A percentile compares a stretch with the other conserved stretches of the same genome.
These are phyloP conservation scores for Trichoderma sp. DNA, from an alignment of 2,329 filamentous ascomycete species.

Conservation along the genomic window DNA sequence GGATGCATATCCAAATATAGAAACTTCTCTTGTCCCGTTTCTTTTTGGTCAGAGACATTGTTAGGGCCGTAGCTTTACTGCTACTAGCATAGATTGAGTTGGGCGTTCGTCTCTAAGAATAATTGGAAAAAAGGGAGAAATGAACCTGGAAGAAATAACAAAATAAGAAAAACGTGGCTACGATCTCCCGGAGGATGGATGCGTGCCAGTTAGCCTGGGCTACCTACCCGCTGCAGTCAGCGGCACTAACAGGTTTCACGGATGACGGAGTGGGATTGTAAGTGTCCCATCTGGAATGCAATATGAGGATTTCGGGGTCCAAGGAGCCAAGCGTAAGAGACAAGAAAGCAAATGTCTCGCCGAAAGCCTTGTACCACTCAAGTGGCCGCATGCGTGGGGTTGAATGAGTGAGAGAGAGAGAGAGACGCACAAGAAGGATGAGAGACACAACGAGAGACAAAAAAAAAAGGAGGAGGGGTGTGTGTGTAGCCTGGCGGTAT, in stretches of 20 bases:
- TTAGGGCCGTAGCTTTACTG: background rate
- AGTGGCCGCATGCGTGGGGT: slow-evolving; percentile 7
- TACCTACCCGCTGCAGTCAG: background rate
- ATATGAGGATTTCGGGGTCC: background rate
- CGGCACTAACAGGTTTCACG: background rate
- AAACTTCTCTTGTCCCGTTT: background rate
- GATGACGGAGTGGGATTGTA: background rate
- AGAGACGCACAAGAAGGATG: background rate
- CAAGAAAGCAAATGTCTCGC: slow-evolving; percentile 4
- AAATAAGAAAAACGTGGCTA: background rate
- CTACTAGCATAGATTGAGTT: background rate
- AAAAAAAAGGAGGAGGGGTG: background rate
- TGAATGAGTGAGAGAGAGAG: background rate
- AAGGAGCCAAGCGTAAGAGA: background rate
- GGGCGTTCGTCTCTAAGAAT: background rate
- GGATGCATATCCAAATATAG: background rate
- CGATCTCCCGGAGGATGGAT: background rate
- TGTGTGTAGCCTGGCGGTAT: background rate
- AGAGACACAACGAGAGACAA: background rate
- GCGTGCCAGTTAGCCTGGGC: background rate
- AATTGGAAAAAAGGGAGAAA: background rate
- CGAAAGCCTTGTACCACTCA: background rate
- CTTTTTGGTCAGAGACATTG: background rate
- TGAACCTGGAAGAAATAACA: background rate
- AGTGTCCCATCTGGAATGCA: background rate